These are phyloP conservation scores for Penicillium sp. DNA, from an alignment of 2,329 filamentous ascomycete species.

Conservation along the genomic window DNA sequence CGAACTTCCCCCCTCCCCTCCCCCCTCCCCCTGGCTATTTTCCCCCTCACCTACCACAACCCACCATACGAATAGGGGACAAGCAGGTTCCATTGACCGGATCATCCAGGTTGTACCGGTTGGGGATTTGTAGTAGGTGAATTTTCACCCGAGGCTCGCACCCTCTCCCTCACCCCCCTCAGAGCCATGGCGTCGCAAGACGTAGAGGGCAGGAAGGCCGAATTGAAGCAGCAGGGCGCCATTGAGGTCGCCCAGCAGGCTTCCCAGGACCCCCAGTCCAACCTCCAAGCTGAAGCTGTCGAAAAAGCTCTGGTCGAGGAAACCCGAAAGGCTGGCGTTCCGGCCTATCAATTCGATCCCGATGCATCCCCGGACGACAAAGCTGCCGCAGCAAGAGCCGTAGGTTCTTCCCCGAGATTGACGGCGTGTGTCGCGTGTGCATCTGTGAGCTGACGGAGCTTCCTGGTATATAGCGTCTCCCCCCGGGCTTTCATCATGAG, in stretches of 20 bases:
- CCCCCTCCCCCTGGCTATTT: too few relatives aligned
- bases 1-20: too few relatives aligned
- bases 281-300: constrained; percentile 60
- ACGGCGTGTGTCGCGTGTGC: constrained; percentile 49
- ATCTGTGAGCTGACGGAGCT: too few relatives aligned
- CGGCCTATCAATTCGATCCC: constrained; percentile 75
- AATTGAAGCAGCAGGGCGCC: constrained; percentile 74
- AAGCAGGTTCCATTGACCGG: too few relatives aligned
- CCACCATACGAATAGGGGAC: too few relatives aligned
- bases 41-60: too few relatives aligned
- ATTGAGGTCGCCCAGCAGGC: constrained; percentile 59
- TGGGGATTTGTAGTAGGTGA: too few relatives aligned
- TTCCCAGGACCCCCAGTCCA: constrained; percentile 53
- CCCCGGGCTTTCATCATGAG: constrained; percentile 53
- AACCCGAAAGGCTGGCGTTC: constrained; percentile 68
- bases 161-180: too few relatives aligned
- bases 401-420: too few relatives aligned
- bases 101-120: too few relatives aligned
- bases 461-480: constrained; percentile 55
- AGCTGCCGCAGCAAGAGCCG: constrained; percentile 64
- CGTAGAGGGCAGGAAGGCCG: constrained; percentile 41
- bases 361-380: constrained; percentile 77
- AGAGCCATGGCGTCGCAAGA: constrained; percentile 26
- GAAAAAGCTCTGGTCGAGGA: constrained; percentile 69
- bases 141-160: too few relatives aligned